Evolutionary conservation across 2,329 filamentous ascomycete genomes (phyloP).

Genomic region (Ampelomyces quisqualis): DNA sequence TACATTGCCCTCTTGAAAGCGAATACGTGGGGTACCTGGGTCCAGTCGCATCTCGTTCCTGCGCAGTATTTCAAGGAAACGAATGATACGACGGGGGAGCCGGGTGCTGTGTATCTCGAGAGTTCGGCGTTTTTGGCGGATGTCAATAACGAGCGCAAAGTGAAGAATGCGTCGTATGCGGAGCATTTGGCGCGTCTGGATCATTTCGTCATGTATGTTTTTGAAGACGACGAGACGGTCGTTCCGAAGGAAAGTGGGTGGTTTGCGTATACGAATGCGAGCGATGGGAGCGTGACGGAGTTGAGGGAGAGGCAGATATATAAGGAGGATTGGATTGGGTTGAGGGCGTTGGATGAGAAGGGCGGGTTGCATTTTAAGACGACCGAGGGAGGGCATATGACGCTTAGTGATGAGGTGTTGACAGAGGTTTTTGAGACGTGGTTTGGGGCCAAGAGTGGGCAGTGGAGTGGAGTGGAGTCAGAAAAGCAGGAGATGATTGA

Average conservation of each 20-base stretch:
- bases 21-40: constrained; percentile 77
- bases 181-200: constrained; percentile 68
- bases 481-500: constrained; percentile 28
- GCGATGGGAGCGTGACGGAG: constrained; percentile 60
- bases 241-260: constrained; percentile 88
- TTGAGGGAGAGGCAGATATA: constrained; percentile 73
- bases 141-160: constrained; percentile 84
- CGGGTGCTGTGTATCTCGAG: constrained; percentile 67
- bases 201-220: constrained; percentile 86
- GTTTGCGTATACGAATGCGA: constrained; percentile 78
- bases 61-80: constrained; percentile 90
- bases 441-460: constrained; percentile 53
- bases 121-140: constrained; percentile 88
- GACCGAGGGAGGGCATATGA: constrained; percentile 80
- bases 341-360: constrained; percentile 75
- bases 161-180: constrained; percentile 75
- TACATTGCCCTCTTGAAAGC: constrained; percentile 75
- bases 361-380: constrained; percentile 75
- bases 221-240: constrained; percentile 80
- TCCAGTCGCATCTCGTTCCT: constrained; percentile 79
- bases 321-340: constrained; percentile 88
- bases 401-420: constrained; percentile 66
- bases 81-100: constrained; percentile 56
- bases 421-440: constrained; percentile 65
- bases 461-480: constrained; percentile 3